Evolutionary conservation across 1,284 basidiomycete species (phyloP).

Genomic region (Boletus albobrunnescens): DNA sequence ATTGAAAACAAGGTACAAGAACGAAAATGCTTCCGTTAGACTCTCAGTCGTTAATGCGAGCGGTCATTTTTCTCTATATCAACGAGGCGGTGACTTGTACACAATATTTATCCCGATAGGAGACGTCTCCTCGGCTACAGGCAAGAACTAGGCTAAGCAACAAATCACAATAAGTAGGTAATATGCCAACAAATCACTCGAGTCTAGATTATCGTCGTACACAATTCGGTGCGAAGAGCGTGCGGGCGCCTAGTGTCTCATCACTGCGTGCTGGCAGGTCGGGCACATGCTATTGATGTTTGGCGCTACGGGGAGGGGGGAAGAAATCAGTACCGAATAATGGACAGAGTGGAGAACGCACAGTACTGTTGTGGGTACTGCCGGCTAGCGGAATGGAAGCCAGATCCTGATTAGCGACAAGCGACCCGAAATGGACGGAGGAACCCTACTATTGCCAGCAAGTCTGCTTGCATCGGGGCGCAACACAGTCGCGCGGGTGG

Average conservation of each 20-base stretch:
- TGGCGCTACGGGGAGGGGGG: constrained; percentile 31
- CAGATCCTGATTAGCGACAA: constrained; percentile 14
- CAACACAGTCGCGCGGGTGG: constrained; percentile 41
- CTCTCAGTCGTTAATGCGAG: constrained; percentile 15
- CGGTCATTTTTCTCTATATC: constrained; percentile 8
- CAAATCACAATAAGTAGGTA: constrained; percentile 21
- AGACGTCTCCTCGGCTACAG: constrained; percentile 28
- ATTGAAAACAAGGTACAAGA: constrained; percentile 11
- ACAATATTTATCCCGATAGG: constrained; percentile 22
- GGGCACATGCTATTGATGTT: constrained; percentile 40
- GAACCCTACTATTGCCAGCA: constrained; percentile 46
- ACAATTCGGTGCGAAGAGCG: neutral
- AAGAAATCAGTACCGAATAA: neutral
- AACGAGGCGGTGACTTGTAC: constrained; percentile 9
- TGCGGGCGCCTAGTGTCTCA: constrained; percentile 25
- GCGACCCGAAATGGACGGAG: constrained; percentile 7
- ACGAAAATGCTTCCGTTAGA: constrained; percentile 30
- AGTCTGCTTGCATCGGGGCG: constrained; percentile 39
- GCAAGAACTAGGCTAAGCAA: constrained; percentile 25
- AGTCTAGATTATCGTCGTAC: constrained; percentile 12
- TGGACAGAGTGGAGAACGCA: constrained; percentile 20
- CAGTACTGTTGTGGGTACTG: constrained; percentile 45
- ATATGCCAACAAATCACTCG: constrained; percentile 11
- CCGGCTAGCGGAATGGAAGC: constrained; percentile 30
- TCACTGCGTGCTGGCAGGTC: constrained; percentile 34